Percentiles rank a stretch among this genome's conserved stretches.
Conservation (phyloP, 163 green algal genomes). For the Botryococcus braunii region DNA sequence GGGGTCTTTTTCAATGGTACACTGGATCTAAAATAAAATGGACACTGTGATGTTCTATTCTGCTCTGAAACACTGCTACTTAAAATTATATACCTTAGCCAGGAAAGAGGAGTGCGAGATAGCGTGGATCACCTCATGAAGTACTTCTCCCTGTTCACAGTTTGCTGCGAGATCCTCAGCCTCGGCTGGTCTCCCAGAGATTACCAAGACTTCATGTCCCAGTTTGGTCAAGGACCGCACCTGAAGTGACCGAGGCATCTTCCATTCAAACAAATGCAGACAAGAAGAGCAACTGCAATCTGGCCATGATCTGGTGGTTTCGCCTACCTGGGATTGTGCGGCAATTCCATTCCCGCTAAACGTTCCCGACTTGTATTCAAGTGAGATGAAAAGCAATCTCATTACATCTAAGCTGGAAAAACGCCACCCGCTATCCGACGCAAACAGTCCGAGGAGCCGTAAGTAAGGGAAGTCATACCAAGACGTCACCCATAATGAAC, state of each 20-base stretch:
- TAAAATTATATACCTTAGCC: background rate
- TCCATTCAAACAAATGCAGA: background rate
- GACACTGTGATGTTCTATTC: background rate
- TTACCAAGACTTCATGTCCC: conserved; percentile 34
- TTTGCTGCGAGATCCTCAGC: background rate
- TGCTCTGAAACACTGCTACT: background rate
- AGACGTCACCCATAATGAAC: too few species aligned
- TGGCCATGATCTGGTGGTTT: background rate
- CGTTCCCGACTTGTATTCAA: conserved; percentile 44
- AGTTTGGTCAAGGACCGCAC: conserved; percentile 20
- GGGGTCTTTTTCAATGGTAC: background rate
- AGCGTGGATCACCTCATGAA: too few species aligned
- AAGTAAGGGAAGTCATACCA: too few species aligned
- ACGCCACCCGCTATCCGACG: too few species aligned
- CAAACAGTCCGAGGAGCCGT: too few species aligned
- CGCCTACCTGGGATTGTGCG: conserved; percentile 30
- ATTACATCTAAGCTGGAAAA: too few species aligned
- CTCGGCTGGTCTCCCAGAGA: conserved; percentile 20
- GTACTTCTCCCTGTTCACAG: too few species aligned
- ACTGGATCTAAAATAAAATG: background rate
- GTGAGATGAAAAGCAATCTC: conserved; percentile 37
- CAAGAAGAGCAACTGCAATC: background rate
- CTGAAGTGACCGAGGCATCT: conserved; percentile 18
- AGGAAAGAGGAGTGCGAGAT: too few species aligned
- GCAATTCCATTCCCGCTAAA: conserved; percentile 61